Conservation (phyloP, 2,329 filamentous ascomycete genomes). For the Monilinia aucupariae region DNA sequence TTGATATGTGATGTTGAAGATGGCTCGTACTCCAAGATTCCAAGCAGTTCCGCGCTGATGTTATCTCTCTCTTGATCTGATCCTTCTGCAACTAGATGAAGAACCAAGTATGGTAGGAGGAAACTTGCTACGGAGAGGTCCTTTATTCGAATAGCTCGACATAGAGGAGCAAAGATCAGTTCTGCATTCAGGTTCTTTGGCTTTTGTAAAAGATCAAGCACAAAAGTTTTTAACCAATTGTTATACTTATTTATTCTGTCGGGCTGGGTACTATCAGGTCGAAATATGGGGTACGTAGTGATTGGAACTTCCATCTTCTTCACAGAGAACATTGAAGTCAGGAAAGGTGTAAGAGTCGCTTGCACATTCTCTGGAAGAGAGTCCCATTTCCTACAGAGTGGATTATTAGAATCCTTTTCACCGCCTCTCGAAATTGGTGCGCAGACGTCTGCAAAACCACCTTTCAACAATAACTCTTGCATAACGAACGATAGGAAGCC, state of each 20-base stretch:
- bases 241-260: conserved; percentile 69
- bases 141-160: conserved; percentile 76
- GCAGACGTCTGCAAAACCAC: conserved; percentile 60
- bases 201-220: conserved; percentile 74
- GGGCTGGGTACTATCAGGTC: conserved; percentile 43
- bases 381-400: conserved; percentile 69
- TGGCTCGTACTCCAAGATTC: conserved; percentile 58
- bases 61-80: conserved; percentile 56
- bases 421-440: conserved; percentile 31
- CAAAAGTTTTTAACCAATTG: conserved; percentile 75
- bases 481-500: conserved; percentile 91
- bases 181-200: conserved; percentile 68
- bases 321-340: conserved; percentile 77
- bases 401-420: conserved; percentile 43
- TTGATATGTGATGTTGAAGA: conserved; percentile 52
- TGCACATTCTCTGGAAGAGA: conserved; percentile 70
- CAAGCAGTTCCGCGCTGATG: conserved; percentile 67
- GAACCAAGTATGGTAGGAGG: conserved; percentile 76
- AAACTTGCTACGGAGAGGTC: conserved; percentile 84
- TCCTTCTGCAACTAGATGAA: conserved; percentile 77
- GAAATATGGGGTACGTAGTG: conserved; percentile 69
- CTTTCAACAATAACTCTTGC: conserved; percentile 80
- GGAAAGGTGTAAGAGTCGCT: conserved; percentile 80
- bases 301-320: conserved; percentile 48
- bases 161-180: conserved; percentile 74